Evolutionary conservation across 1,139 yeast genomes (phyloP).

Genomic region (Neolecta irregularis): DNA sequence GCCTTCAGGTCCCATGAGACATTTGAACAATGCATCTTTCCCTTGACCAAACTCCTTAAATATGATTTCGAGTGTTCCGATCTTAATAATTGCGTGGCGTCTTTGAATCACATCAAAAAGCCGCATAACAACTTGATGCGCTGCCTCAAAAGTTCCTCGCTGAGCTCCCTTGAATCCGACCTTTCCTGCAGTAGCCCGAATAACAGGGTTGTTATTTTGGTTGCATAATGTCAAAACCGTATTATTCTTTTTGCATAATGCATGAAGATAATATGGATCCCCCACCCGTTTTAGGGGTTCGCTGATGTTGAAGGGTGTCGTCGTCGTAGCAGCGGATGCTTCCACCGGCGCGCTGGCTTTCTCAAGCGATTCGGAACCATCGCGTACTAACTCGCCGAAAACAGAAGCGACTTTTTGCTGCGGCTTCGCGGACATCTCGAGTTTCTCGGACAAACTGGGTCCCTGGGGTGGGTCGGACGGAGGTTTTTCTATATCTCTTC

Average conservation of each 20-base stretch:
- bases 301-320: too few species aligned
- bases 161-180: slow-evolving; percentile 32
- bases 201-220: slow-evolving; percentile 9
- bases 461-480: too few species aligned
- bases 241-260: slow-evolving; percentile 9
- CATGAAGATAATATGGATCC: slow-evolving; percentile 11
- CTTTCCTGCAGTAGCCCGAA: slow-evolving; percentile 22
- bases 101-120: slow-evolving; percentile 54
- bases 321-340: too few species aligned
- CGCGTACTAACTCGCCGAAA: too few species aligned
- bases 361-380: too few species aligned
- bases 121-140: slow-evolving; percentile 66
- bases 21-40: slow-evolving; percentile 71
- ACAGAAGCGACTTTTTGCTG: too few species aligned
- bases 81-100: slow-evolving; percentile 30
- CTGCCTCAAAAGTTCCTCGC: slow-evolving; percentile 85
- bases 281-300: too few species aligned
- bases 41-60: slow-evolving; percentile 80
- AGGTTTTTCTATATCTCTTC: too few species aligned
- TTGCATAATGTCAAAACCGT: slow-evolving; percentile 11
- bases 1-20: slow-evolving; percentile 84
- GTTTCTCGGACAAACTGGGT: too few species aligned
- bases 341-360: too few species aligned
- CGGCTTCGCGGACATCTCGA: too few species aligned
- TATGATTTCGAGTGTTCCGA: slow-evolving; percentile 42